Conservation (phyloP, 495 filamentous ascomycete genomes). For the Neurospora africana region DNA sequence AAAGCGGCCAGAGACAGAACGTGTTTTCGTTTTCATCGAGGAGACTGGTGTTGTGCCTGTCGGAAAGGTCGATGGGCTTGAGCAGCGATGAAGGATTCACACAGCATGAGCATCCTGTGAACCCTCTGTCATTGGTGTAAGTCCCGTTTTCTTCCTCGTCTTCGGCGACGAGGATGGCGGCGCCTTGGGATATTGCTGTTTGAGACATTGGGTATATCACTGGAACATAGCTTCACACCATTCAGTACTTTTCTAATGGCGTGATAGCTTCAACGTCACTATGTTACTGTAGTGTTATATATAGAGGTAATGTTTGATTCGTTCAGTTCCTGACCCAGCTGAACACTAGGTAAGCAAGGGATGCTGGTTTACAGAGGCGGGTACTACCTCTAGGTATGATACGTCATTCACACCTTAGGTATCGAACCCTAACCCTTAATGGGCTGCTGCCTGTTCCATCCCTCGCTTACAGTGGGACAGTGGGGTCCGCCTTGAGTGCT, state of each 20-base stretch:
- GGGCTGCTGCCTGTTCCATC: not conserved
- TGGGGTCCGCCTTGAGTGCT: slow-evolving; percentile 16
- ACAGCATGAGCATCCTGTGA: not conserved
- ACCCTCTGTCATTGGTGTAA: not conserved
- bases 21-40: slow-evolving; percentile 3
- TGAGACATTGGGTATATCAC: not conserved
- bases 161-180: not conserved
- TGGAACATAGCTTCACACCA: not conserved
- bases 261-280: not conserved
- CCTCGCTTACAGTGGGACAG: not conserved
- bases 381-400: not conserved
- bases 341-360: not conserved
- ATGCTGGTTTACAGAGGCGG: not conserved
- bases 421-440: not conserved
- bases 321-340: not conserved
- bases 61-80: not conserved
- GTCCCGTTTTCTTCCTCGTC: slow-evolving; percentile 1
- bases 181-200: not conserved
- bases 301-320: not conserved
- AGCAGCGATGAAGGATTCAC: not conserved
- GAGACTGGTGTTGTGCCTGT: not conserved
- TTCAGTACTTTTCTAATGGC: not conserved
- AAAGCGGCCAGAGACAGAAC: slow-evolving; percentile 60
- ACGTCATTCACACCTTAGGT: not conserved
- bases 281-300: not conserved